Evolutionary conservation across 176 grass and related monocot species (phyloP).

Genomic region (Carex pumila): DNA sequence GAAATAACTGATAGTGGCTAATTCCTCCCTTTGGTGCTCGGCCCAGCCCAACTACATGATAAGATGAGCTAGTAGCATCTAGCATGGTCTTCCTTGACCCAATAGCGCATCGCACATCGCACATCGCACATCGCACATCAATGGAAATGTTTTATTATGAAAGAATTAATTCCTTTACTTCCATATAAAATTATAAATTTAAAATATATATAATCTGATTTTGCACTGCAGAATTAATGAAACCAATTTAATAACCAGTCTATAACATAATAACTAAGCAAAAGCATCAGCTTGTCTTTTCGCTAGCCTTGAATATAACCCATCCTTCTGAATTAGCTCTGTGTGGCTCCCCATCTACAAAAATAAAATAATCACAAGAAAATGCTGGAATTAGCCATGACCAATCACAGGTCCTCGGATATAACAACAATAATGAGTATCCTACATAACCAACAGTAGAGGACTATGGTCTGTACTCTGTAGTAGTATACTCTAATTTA

Average conservation of each 20-base stretch:
- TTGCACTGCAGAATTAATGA: background rate
- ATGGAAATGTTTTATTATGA: background rate
- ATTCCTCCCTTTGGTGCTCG: no score
- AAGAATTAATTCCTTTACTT: background rate
- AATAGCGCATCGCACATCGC: no score
- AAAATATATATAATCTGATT: background rate
- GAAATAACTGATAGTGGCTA: no score
- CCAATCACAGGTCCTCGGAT: background rate
- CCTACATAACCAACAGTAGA: background rate
- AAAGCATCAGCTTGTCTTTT: constrained; percentile 66
- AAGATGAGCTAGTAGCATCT: no score
- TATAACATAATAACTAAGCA: constrained; percentile 9
- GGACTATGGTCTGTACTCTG: background rate
- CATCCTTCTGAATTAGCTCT: constrained; percentile 68
- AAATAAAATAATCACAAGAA: background rate
- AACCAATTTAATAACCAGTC: background rate
- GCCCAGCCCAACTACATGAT: no score
- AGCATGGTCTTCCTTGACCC: no score
- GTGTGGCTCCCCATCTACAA: constrained; percentile 72
- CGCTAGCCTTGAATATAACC: constrained; percentile 84
- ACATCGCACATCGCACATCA: no score
- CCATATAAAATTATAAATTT: background rate
- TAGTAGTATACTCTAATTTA: background rate
- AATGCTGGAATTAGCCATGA: background rate
- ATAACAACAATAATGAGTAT: background rate